Base-by-base conservation (phyloP, 805 yeast genomes). In the Suhomyces emberorum region DNA sequence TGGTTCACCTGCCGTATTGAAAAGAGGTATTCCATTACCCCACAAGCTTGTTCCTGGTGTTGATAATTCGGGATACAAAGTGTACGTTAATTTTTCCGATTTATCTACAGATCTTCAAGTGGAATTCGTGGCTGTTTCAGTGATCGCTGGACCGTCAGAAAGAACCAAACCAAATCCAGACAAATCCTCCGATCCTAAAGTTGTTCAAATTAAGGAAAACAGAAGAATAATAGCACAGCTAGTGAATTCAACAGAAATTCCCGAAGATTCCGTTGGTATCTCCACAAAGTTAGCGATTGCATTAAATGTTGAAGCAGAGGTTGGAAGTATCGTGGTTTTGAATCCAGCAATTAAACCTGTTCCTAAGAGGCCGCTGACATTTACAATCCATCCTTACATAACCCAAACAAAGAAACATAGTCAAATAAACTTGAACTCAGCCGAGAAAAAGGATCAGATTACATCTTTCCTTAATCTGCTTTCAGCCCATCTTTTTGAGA, bases 1-100 rank as follows among this genome's bases (percentile, higher is more conserved):
- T 15, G 45, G 35, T 7, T 46, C 49, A 7, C 56, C 73, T 1
- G 53, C 74, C 4, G 59, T 72, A 4, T 51, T 81, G 23, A 57
- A 70, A 31, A 64, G 86, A 52, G 80, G 79, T 0, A 63, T 81
- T 2, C 47, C 81, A 1, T 59, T 78, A 34, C 87, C 88, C 1
- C 80, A 79, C 49, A 33, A 52, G 2, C 34, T 60, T 2, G 72
- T 63, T 38, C 23, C 41, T 1, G 23, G 33, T 1, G 46, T 50
- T n/a, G 41, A 45, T n/a, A 26, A 39, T 7, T 38, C 41, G 0
- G 57, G 53, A 3, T 73, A 66, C 47, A 74, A 72, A 32, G 64
- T 78, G 1, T 76, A 66, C 48, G 69, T 61, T 12, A 70, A 76
- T 42, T 52, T 64, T 34, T 62, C 58, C n/a, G 72, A 70, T 31